Base-by-base conservation (phyloP, 305 asterid species). In the Rubia tinctorum region DNA sequence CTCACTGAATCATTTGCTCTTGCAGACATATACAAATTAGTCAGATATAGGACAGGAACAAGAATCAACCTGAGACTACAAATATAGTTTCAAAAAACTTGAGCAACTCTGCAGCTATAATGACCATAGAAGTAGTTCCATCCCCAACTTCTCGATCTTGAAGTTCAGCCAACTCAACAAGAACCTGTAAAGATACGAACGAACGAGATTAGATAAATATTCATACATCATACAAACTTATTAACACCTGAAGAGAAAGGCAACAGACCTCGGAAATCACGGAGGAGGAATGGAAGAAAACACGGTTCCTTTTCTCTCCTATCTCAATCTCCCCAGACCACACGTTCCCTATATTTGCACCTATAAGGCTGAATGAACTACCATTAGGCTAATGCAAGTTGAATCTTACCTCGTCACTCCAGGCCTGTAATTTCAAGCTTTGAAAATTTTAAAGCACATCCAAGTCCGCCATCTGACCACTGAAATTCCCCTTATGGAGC, bases 111-210 rank as follows among this genome's bases (percentile, higher is more conserved):
- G 93, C 90, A 66, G 90, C 93, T 75, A 88, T 81, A 58, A 88
- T 88, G 30, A 83, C 99, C 64, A 92, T 97, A 61, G 97, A 95
- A 75, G 98, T 95, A 71, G 98, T 92, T 64, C 99, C 99, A 77
- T 95, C 99, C 73, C 99, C 99, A 78, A 95, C 98, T 86, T 95
- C 97, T 73, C 96, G 86, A 80, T 95, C 99, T 83, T 95, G 99
- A 61, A 95, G 90, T 78, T 95, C 99, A 67, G 98, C 98, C 85
- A 95, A 82, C 87, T 95, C 99, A 80, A 95, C 99, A 76, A 92
- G 99, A 72, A 95, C 98, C 99, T 88, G 65, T 7, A 45, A 7
- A 40, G 40, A 45, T 47, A 3, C 66, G 51, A 60, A 64, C 11
- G 56, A 49, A 75, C 15, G 47, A 43, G 64, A 6, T 20, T 56